These are phyloP conservation scores for Pelargonium fulgidum DNA, from an alignment of 441 rosid species.

Conservation along the genomic window DNA sequence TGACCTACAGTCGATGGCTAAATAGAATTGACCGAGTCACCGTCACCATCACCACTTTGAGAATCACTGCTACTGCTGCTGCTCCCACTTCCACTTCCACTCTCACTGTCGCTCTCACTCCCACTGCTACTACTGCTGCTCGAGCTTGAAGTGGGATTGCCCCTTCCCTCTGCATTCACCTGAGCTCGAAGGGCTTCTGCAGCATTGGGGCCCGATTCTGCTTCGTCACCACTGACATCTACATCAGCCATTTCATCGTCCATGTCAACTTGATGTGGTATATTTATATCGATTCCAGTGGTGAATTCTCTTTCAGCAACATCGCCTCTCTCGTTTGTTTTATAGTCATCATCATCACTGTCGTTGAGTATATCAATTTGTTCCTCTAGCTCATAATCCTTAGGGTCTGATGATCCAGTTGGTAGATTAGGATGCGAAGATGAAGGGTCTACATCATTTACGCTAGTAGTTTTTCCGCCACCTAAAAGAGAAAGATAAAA, in stretches of 20 bases:
- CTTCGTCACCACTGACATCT: constrained; percentile 40
- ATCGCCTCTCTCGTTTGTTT: constrained; percentile 17
- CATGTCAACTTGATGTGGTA: constrained; percentile 37
- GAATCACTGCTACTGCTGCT: constrained; percentile 24
- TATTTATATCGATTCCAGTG: constrained; percentile 48
- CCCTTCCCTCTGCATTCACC: constrained; percentile 37
- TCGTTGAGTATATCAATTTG: constrained; percentile 38
- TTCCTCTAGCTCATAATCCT: constrained; percentile 39
- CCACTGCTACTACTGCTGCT: constrained; percentile 43
- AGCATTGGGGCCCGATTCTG: constrained; percentile 39
- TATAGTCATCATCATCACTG: constrained; percentile 21
- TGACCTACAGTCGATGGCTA: constrained; percentile 5
- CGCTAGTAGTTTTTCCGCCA: constrained; percentile 30
- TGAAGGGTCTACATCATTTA: constrained; percentile 18
- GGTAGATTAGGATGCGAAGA: constrained; percentile 20
- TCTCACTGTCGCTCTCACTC: constrained; percentile 27
- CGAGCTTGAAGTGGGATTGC: constrained; percentile 33
- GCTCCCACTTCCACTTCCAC: constrained; percentile 29
- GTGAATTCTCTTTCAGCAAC: constrained; percentile 25
- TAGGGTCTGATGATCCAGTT: constrained; percentile 21
- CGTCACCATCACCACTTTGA: constrained; percentile 20
- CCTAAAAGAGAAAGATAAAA: neutral
- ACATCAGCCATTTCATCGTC: constrained; percentile 59
- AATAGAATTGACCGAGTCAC: constrained; percentile 28
- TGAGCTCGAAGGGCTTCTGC: constrained; percentile 62